A percentile compares a stretch with the other conserved stretches of the same genome.
Conservation (phyloP, 2,329 filamentous ascomycete genomes). For the Akanthomyces dipterigenus region DNA sequence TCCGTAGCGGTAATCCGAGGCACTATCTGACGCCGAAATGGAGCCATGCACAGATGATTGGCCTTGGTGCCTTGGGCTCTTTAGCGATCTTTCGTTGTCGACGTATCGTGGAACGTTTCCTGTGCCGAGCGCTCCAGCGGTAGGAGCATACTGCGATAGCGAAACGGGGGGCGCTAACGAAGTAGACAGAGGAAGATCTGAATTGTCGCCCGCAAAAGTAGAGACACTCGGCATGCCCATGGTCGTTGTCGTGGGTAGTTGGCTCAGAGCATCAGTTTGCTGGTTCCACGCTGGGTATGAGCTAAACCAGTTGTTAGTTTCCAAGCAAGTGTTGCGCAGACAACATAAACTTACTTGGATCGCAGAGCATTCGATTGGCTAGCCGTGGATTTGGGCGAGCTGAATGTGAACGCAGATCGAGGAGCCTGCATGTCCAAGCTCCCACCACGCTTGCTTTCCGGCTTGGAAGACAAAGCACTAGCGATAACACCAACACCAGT, state of each 20-base stretch:
- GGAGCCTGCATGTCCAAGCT: slow-evolving; percentile 48
- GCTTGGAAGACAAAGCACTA: slow-evolving; percentile 47
- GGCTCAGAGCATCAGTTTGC: slow-evolving; percentile 22
- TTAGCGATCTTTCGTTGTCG: slow-evolving; percentile 49
- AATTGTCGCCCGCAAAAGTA: slow-evolving; percentile 41
- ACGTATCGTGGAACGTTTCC: slow-evolving; percentile 50
- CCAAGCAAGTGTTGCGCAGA: background rate
- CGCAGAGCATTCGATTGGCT: slow-evolving; percentile 47
- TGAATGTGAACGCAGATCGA: slow-evolving; percentile 52
- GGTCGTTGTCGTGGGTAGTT: slow-evolving; percentile 44
- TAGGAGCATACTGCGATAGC: slow-evolving; percentile 25
- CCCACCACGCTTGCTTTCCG: slow-evolving; percentile 44
- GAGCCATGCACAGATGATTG: slow-evolving; percentile 49
- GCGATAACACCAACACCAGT: slow-evolving; percentile 55
- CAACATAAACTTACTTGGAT: slow-evolving; percentile 46
- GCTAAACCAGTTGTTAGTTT: slow-evolving; percentile 32
- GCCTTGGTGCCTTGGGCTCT: slow-evolving; percentile 48
- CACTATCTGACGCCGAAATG: slow-evolving; percentile 40
- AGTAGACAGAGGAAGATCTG: slow-evolving; percentile 47
- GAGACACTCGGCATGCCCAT: slow-evolving; percentile 42
- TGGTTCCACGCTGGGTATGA: slow-evolving; percentile 51
- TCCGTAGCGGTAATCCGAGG: slow-evolving; percentile 52
- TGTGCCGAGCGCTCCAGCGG: slow-evolving; percentile 23
- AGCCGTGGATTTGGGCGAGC: slow-evolving; percentile 47
- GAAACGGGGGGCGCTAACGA: slow-evolving; percentile 47